Evolutionary conservation across 2,329 filamentous ascomycete genomes (phyloP).

Genomic region (Penicillium frequentans): DNA sequence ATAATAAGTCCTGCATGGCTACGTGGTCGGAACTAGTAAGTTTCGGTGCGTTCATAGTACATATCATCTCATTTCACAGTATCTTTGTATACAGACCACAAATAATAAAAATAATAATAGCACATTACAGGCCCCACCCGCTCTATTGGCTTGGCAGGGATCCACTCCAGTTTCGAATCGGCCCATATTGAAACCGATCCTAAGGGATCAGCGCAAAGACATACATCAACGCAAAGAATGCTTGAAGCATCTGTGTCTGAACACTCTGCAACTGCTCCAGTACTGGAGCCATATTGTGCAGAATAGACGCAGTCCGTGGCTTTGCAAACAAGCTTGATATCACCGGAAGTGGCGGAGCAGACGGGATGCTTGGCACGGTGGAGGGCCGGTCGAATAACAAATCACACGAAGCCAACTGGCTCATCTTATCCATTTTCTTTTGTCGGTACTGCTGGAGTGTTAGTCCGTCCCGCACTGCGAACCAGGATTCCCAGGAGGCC

Average conservation of each 20-base stretch:
- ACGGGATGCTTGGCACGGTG: neutral
- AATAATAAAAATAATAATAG: neutral
- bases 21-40: neutral
- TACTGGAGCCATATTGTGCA: neutral
- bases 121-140: neutral
- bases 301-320: neutral
- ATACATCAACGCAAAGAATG: neutral
- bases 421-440: slow-evolving; percentile 1
- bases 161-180: neutral
- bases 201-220: neutral
- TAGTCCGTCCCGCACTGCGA: slow-evolving; percentile 10
- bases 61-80: too few species aligned
- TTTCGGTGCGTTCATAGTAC: neutral
- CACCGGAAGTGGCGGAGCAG: neutral
- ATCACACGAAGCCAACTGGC: neutral
- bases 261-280: neutral
- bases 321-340: neutral
- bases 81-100: too few species aligned
- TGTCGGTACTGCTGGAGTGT: slow-evolving; percentile 6
- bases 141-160: slow-evolving; percentile 1
- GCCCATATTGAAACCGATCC: neutral
- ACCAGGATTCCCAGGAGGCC: slow-evolving; percentile 32
- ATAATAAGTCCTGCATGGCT: neutral
- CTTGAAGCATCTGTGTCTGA: neutral
- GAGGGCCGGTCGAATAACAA: neutral